phyloP scores from a whole-genome alignment of 129 eudicot species.

The Smallanthus sonchifolius region DNA sequence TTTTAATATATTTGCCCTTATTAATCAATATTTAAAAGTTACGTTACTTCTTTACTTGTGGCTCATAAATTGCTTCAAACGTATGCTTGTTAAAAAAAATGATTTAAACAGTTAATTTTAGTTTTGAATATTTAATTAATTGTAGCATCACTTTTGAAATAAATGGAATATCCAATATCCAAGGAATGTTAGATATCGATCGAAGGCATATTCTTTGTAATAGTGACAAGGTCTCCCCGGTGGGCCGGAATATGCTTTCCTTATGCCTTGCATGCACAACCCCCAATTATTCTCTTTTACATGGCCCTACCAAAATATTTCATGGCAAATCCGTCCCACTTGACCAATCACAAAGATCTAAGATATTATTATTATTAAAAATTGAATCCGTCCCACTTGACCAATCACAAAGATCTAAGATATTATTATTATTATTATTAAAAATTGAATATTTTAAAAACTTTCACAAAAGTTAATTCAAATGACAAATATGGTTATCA shows the following conservation, averaged over 20 bases:
- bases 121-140: background rate
- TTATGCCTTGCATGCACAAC: background rate
- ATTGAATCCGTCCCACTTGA: background rate
- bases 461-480: too few relatives aligned
- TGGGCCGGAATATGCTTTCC: constrained; percentile 12
- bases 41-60: background rate
- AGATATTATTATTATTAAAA: background rate
- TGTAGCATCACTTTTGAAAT: background rate
- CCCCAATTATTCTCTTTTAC: background rate
- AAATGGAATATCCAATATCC: background rate
- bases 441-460: too few relatives aligned
- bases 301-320: background rate
- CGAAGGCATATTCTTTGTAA: constrained; percentile 21
- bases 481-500: too few relatives aligned
- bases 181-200: constrained; percentile 13
- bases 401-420: background rate
- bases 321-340: background rate
- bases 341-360: background rate
- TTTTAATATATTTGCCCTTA: background rate
- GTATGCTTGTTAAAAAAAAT: background rate
- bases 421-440: background rate
- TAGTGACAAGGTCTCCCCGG: background rate
- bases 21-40: background rate
- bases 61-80: background rate
- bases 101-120: background rate